These are phyloP conservation scores for Myxozyma sirexii DNA, from an alignment of 805 yeast genomes.

Conservation along the genomic window DNA sequence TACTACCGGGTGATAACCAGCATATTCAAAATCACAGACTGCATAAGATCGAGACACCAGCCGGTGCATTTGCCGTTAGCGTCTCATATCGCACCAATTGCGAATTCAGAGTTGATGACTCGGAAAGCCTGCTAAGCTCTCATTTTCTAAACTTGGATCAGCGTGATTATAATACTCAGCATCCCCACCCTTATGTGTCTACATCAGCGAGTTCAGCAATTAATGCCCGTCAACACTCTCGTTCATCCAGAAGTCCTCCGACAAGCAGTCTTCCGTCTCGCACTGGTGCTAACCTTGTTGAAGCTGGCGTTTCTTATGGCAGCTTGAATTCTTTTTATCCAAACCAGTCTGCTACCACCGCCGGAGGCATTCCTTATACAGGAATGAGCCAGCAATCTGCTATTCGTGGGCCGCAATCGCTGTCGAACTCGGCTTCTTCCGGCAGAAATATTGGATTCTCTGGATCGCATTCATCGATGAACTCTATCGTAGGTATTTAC, in stretches of 20 bases:
- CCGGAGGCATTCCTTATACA: not conserved
- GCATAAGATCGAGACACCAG: slow-evolving; percentile 70
- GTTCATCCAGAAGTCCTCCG: slow-evolving; percentile 11
- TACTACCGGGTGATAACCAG: slow-evolving; percentile 47
- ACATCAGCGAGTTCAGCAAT: not conserved
- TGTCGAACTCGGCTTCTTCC: not conserved
- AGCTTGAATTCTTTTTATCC: slow-evolving; percentile 8
- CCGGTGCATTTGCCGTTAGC: slow-evolving; percentile 72
- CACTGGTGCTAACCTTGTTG: not conserved
- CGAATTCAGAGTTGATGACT: slow-evolving; percentile 66
- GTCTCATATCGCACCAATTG: slow-evolving; percentile 78
- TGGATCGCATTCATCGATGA: slow-evolving; percentile 5
- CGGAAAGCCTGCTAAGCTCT: slow-evolving; percentile 63
- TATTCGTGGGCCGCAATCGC: not conserved
- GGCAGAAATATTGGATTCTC: not conserved
- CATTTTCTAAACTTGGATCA: slow-evolving; percentile 57
- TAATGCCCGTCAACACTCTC: slow-evolving; percentile 6
- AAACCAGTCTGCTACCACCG: not conserved
- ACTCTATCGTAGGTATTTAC: not conserved
- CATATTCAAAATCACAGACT: slow-evolving; percentile 56
- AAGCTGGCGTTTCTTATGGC: slow-evolving; percentile 15
- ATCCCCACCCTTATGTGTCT: slow-evolving; percentile 10
- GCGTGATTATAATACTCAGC: not conserved
- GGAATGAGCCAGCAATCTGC: slow-evolving; percentile 9
- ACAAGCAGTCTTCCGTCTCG: slow-evolving; percentile 8